Evolutionary conservation across 2,329 filamentous ascomycete species (phyloP).

Genomic region (Dendrostoma leiphaemia): DNA sequence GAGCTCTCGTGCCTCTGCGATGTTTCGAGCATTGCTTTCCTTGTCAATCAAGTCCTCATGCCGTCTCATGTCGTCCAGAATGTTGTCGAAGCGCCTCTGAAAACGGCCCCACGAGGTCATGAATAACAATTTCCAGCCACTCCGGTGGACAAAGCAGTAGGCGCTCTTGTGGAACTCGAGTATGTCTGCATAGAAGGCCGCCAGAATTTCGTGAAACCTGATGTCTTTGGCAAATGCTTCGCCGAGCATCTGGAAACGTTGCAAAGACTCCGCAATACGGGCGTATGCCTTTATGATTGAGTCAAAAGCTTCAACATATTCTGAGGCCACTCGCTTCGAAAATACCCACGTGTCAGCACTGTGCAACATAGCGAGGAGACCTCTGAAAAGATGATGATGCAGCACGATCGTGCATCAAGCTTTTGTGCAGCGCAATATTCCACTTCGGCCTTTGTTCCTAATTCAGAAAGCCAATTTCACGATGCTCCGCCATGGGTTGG

Average conservation of each 20-base stretch:
- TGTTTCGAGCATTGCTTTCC: constrained; percentile 30
- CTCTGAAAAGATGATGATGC: too few relatives aligned
- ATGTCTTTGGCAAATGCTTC: constrained; percentile 27
- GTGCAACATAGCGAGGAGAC: too few relatives aligned
- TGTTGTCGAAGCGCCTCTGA: constrained; percentile 30
- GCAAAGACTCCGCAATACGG: constrained; percentile 36
- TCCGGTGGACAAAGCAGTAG: constrained; percentile 42
- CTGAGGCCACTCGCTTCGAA: constrained; percentile 27
- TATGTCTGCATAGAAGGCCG: constrained; percentile 46
- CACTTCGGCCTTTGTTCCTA: too few relatives aligned
- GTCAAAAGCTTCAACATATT: constrained; percentile 40
- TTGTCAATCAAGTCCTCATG: constrained; percentile 32
- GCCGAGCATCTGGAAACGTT: constrained; percentile 35
- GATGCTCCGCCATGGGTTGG: too few relatives aligned
- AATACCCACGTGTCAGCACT: too few relatives aligned
- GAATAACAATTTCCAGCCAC: constrained; percentile 34
- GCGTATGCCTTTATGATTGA: constrained; percentile 37
- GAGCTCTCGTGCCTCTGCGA: constrained; percentile 25
- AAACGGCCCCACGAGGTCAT: constrained; percentile 37
- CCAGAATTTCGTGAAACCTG: constrained; percentile 39
- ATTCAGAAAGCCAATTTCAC: too few relatives aligned
- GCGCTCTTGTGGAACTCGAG: constrained; percentile 44
- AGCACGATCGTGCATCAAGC: too few relatives aligned
- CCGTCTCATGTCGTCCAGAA: constrained; percentile 31
- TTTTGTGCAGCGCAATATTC: too few relatives aligned